Percentiles rank a stretch among this genome's conserved stretches.
These are phyloP conservation scores for Phytophthora constricta DNA, from an alignment of 352 stramenopile species.

Conservation along the genomic window DNA sequence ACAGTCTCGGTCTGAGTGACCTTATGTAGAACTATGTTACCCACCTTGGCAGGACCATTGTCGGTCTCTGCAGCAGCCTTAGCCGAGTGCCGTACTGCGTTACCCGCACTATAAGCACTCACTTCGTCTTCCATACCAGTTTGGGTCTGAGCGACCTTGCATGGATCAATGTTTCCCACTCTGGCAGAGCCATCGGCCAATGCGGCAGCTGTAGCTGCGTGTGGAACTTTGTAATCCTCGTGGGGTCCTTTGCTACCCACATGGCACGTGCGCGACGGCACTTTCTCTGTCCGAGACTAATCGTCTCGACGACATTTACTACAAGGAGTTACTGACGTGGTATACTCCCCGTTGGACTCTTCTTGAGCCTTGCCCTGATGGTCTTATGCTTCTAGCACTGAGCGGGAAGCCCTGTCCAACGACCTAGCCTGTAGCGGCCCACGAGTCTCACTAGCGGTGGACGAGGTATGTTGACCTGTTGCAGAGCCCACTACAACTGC, in stretches of 20 bases:
- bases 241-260: not conserved
- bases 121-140: not conserved
- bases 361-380: not conserved
- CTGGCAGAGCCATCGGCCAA: not conserved
- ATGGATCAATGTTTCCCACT: constrained; percentile 2
- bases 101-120: not conserved
- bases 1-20: too few species aligned
- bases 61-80: too few species aligned
- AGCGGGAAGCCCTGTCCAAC: not conserved
- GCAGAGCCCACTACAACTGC: not conserved
- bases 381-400: not conserved
- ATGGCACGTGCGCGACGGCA: too few species aligned
- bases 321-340: not conserved
- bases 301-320: not conserved
- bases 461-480: not conserved
- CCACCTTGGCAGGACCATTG: too few species aligned
- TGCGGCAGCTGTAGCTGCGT: not conserved
- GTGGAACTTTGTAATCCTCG: not conserved
- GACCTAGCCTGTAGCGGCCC: not conserved
- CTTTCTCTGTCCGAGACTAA: not conserved
- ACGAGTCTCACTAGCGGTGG: too few species aligned
- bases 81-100: too few species aligned
- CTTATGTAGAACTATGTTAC: too few species aligned
- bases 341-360: not conserved
- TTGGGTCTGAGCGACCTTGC: not conserved